These are phyloP conservation scores for Coffea eugenioides DNA, from an alignment of 257 asterid species.

Conservation along the genomic window DNA sequence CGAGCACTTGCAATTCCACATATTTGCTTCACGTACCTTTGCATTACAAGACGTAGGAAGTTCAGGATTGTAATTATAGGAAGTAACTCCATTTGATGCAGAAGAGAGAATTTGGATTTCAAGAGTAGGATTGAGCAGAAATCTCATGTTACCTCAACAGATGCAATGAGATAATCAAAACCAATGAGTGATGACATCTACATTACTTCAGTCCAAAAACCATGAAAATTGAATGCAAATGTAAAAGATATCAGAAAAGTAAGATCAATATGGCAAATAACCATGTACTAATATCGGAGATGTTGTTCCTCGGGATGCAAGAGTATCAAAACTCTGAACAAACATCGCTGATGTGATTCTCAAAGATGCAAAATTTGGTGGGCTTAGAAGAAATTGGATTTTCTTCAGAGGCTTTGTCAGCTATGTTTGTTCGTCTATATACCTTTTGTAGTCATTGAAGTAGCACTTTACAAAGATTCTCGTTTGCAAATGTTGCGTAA, in stretches of 20 bases:
- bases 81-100: not conserved
- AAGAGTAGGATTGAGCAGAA: not conserved
- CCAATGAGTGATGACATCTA: not conserved
- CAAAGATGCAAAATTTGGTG: not conserved
- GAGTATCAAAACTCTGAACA: not conserved
- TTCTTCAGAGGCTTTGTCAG: not conserved
- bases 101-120: not conserved
- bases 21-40: not conserved
- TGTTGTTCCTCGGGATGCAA: not conserved
- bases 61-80: not conserved
- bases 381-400: not conserved
- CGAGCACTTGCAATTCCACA: not conserved
- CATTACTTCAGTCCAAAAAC: not conserved
- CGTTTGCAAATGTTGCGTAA: not conserved
- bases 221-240: not conserved
- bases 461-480: not conserved
- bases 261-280: not conserved
- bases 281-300: not conserved
- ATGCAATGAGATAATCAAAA: not conserved
- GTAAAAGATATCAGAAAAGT: not conserved
- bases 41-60: not conserved
- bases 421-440: not conserved
- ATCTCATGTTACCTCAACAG: not conserved
- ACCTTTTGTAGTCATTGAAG: not conserved
- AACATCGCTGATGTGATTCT: not conserved